phyloP scores from a whole-genome alignment of 2,329 filamentous ascomycete genomes.

The Trichoderma sp. region DNA sequence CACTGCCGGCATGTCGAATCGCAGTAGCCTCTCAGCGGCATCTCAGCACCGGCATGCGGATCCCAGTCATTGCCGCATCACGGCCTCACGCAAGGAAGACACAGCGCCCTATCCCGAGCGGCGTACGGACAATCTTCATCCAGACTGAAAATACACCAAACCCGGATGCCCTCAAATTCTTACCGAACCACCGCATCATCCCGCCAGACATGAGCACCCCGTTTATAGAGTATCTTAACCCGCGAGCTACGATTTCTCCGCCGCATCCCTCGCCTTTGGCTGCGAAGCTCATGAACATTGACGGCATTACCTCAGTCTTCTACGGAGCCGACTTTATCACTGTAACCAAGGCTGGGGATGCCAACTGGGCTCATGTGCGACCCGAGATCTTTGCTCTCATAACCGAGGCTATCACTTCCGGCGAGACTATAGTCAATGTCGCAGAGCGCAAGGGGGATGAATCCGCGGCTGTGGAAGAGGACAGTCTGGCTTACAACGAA shows the following conservation, averaged over 20 bases:
- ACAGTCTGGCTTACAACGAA: conserved; percentile 80
- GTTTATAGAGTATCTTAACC: conserved; percentile 89
- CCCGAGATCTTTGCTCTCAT: conserved; percentile 95
- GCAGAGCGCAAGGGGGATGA: conserved; percentile 61
- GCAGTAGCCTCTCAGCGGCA: conserved; percentile 30
- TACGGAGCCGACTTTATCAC: conserved; percentile 97
- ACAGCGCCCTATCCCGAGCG: conserved; percentile 30
- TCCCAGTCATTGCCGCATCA: conserved; percentile 27
- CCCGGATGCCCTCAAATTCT: conserved; percentile 93
- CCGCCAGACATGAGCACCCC: conserved; percentile 71
- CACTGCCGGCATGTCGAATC: conserved; percentile 26
- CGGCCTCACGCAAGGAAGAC: conserved; percentile 27
- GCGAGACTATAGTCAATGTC: conserved; percentile 76
- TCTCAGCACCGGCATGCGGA: conserved; percentile 31
- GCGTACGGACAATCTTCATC: conserved; percentile 84
- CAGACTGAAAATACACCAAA: conserved; percentile 96
- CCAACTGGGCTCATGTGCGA: conserved; percentile 92
- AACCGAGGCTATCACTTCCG: conserved; percentile 85
- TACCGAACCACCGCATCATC: conserved; percentile 84
- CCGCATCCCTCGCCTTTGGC: conserved; percentile 91
- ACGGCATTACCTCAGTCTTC: conserved; percentile 93
- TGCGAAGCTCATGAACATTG: conserved; percentile 85
- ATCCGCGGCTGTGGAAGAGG: conserved; percentile 48
- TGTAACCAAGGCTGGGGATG: conserved; percentile 84
- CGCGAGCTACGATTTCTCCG: conserved; percentile 82